Conservation (phyloP, 345 rosid species). For the rapeseed (Brassica napus) region DNA sequence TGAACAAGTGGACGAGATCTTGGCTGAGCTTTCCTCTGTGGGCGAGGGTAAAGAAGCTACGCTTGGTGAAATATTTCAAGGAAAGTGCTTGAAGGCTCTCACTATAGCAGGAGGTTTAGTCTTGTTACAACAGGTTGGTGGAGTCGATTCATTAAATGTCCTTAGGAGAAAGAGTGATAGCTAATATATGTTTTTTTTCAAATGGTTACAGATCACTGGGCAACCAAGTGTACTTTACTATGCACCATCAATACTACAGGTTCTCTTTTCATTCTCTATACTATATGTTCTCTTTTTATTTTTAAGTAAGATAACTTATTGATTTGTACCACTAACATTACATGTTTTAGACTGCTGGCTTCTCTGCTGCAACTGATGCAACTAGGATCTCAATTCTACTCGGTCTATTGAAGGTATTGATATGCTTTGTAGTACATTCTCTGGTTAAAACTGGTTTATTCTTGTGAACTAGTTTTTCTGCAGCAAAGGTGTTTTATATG, state of each 20-base stretch:
- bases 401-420: conserved; percentile 74
- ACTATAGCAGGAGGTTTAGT: conserved; percentile 84
- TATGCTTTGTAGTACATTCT: conserved; percentile 10
- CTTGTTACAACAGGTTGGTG: conserved; percentile 90
- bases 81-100: conserved; percentile 92
- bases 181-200: background rate
- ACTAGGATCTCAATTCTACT: conserved; percentile 91
- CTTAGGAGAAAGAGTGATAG: background rate
- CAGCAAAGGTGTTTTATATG: conserved; percentile 11
- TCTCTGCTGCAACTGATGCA: conserved; percentile 94
- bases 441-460: background rate
- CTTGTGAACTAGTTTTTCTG: conserved; percentile 5
- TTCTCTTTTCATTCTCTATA: conserved; percentile 28
- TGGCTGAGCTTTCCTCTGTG: conserved; percentile 62
- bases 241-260: conserved; percentile 92
- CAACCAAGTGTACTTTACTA: conserved; percentile 98
- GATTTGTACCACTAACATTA: conserved; percentile 23
- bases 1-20: conserved; percentile 71
- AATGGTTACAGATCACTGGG: conserved; percentile 84
- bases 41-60: conserved; percentile 72
- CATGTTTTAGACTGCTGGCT: conserved; percentile 78
- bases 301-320: conserved; percentile 15
- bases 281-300: conserved; percentile 37
- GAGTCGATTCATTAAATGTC: conserved; percentile 9
- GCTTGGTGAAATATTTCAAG: conserved; percentile 64